Conservation (phyloP, 1,284 basidiomycete genomes). For the Rhizoctonia solani region DNA sequence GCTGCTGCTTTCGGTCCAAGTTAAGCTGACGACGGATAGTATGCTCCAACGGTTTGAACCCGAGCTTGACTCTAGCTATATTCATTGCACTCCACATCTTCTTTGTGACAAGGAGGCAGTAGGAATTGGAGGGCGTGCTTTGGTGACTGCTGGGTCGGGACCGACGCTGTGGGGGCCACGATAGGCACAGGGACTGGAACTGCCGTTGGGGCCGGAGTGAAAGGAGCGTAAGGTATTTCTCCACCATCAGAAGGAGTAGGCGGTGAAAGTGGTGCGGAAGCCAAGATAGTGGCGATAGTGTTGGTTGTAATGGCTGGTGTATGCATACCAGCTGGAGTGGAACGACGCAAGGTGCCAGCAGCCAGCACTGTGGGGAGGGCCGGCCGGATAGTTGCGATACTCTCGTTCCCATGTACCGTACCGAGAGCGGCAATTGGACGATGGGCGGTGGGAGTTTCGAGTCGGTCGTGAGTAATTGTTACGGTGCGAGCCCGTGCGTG, state of each 20-base stretch:
- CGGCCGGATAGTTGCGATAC: constrained; percentile 19
- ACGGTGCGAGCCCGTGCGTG: constrained; percentile 13
- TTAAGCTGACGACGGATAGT: not conserved
- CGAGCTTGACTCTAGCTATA: constrained; percentile 1
- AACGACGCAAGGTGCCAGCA: not conserved
- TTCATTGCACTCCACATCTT: constrained; percentile 26
- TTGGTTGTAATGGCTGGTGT: constrained; percentile 27
- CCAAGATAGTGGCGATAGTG: constrained; percentile 15
- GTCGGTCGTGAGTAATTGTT: not conserved
- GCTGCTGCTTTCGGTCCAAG: not conserved
- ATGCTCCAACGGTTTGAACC: constrained; percentile 12
- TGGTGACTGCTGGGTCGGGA: not conserved
- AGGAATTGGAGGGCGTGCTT: constrained; percentile 2
- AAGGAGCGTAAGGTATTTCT: constrained; percentile 23
- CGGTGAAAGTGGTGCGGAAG: constrained; percentile 18
- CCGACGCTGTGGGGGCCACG: not conserved
- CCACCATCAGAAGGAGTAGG: constrained; percentile 19
- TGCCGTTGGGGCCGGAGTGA: constrained; percentile 27
- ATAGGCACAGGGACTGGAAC: not conserved
- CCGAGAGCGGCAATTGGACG: not conserved
- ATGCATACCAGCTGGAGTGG: constrained; percentile 21
- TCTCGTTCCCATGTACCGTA: constrained; percentile 20
- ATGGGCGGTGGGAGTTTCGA: not conserved
- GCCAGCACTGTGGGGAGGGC: not conserved
- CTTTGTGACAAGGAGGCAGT: not conserved